phyloP scores from a whole-genome alignment of 1,284 basidiomycete genomes.

The Cryptococcus jaspeensis region DNA sequence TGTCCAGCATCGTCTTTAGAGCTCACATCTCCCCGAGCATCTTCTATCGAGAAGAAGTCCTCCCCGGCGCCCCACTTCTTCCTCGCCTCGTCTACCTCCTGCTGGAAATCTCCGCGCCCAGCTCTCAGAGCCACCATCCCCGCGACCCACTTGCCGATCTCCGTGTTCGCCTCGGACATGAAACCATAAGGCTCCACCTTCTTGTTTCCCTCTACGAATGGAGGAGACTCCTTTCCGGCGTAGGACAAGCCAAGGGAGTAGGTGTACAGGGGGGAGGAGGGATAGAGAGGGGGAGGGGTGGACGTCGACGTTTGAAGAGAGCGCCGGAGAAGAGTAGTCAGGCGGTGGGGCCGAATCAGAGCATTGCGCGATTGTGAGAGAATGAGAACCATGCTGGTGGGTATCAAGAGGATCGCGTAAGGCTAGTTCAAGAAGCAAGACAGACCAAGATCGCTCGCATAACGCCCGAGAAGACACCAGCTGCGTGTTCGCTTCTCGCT shows the following conservation, averaged over 20 bases:
- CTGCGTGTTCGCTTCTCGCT: too few species aligned
- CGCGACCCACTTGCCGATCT: slow-evolving; percentile 41
- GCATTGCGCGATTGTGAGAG: too few species aligned
- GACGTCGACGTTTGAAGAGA: neutral
- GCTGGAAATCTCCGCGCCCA: slow-evolving; percentile 39
- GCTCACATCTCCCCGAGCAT: slow-evolving; percentile 35
- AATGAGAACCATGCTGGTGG: neutral
- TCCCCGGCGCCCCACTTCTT: slow-evolving; percentile 46
- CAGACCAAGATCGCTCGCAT: too few species aligned
- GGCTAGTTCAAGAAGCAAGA: too few species aligned
- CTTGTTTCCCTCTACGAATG: slow-evolving; percentile 32
- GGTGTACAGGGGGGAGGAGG: slow-evolving; percentile 23
- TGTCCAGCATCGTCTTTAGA: neutral
- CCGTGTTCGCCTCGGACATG: slow-evolving; percentile 10
- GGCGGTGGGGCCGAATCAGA: neutral
- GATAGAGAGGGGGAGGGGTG: slow-evolving; percentile 10
- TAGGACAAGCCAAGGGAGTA: slow-evolving; percentile 49
- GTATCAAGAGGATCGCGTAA: too few species aligned
- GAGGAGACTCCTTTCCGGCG: slow-evolving; percentile 49
- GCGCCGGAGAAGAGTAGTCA: neutral
- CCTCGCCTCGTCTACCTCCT: slow-evolving; percentile 21
- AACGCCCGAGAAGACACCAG: too few species aligned
- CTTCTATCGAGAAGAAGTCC: slow-evolving; percentile 42
- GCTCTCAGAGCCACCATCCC: slow-evolving; percentile 35
- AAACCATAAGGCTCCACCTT: slow-evolving; percentile 15